Evolutionary conservation across 2,329 filamentous ascomycete species (phyloP), one percentile per base, ranked within the genome.

Genomic region (Aspergillus novofumigatus): DNA sequence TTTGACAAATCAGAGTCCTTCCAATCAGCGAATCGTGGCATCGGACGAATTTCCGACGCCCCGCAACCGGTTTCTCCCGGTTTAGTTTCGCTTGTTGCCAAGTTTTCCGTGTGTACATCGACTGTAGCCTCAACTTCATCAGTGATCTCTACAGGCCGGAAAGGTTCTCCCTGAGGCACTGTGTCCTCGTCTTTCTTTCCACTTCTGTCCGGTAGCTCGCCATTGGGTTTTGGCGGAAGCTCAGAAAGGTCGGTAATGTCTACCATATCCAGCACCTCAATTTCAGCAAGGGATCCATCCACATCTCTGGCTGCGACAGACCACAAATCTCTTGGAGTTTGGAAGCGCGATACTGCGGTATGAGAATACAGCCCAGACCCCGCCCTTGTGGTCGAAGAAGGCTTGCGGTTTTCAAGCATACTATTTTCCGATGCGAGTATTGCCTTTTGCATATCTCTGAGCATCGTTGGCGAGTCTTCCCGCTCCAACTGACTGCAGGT

Each of bases 401-500:
- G 35, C 6, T 32, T 53, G 23, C 49, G 29, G n/a, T 60, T 54
- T 23, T 42, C 44, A 28, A 53, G 29, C 10, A 59, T 52, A 56
- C 61, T 56, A 44, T 53, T 65, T 58, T 72, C 72, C 10, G 69
- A 75, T 61, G 62, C 69, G 51, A 53, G 57, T 53, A 69, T 65
- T 53, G 66, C 73, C 57, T 63, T 60, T 56, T 73, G 67, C 49
- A 64, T 67, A 49, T 72, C 68, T 57, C 58, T 64, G 41, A 69
- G 57, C 25, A 86, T 81, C 0, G 82, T 83, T 0, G 89, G 88
- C 0, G 88, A 90, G 38, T 91, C 85, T 56, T 91, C 89, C 54
- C 82, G 77, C 14, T 87, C 88, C 25, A 96, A 76, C 70, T 96
- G 91, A 70, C 91, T 95, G 1, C 89, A 92, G 0, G 91, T 94